Base-by-base conservation (phyloP, 75 land plant genomes). In the Gnetum montanum region DNA sequence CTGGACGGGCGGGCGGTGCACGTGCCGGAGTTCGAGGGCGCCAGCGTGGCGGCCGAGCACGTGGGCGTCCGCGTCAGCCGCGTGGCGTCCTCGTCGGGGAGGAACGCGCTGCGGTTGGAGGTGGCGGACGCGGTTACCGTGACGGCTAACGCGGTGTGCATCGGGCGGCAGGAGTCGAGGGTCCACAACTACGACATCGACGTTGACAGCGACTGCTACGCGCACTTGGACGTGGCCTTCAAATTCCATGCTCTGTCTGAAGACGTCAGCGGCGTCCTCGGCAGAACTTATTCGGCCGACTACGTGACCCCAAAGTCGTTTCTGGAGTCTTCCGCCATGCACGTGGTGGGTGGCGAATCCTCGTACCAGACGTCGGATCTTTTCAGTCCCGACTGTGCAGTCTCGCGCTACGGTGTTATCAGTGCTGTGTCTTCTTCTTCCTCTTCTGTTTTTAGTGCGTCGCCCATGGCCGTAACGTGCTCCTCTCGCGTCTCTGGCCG, bases 241-340 rank as follows among this genome's bases (percentile, higher is more conserved):
- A 71, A 75, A 67, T 78, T 78, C 54, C 64, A 65, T 60, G 58
- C 72, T 10, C 46, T 86, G 15, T 65, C 66, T 1, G 74, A 40
- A 0, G 54, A 63, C 1, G 86, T 82, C 19, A 54, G 61, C 43
- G 90, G 90, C n/a, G 80, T 86, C 43, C 38, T 82, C 19, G 90
- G 86, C 0, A 85, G 78, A 37, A 86, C 90, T 5, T 85, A 81
- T 60, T 54, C 46, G 4, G 44, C 37, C 23, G 52, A 64, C 38
- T 83, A 74, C 57, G 64, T 63, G 43, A 86, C 68, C 68, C 59
- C 49, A 33, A 71, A 73, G 24, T 69, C 81, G 58, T 47, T 69
- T 37, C 54, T 64, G 12, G 59, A 56, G 28, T n/a, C n/a, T n/a
- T n/a, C n/a, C n/a, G 36, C 45, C 28, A 86, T 86, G 90, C 80